A percentile compares a stretch with the other conserved stretches of the same genome.
phyloP scores from a whole-genome alignment of 1,284 basidiomycete genomes.

The Sanghuangporus sanghuang region DNA sequence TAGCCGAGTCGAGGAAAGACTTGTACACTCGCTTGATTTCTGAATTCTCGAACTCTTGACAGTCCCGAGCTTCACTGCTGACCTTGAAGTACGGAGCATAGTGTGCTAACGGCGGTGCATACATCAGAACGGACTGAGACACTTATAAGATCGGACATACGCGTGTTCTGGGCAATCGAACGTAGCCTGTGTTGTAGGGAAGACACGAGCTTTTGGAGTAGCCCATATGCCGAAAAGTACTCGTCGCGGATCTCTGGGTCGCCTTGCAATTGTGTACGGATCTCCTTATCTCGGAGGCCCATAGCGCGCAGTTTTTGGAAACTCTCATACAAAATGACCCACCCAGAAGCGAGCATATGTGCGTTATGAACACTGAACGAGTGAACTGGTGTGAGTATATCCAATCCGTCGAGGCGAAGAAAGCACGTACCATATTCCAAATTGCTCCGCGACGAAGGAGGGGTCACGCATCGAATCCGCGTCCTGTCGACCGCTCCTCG shows the following conservation, averaged over 20 bases:
- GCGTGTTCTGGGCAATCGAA: conserved; percentile 14
- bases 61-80: conserved; percentile 25
- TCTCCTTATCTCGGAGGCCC: conserved; percentile 47
- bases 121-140: neutral
- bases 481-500: conserved; percentile 26
- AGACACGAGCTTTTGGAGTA: conserved; percentile 52
- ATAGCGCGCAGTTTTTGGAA: conserved; percentile 46
- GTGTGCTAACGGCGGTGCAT: neutral
- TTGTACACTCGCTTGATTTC: conserved; percentile 54
- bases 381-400: neutral
- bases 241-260: conserved; percentile 45
- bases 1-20: conserved; percentile 74
- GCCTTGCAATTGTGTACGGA: conserved; percentile 45
- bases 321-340: conserved; percentile 58
- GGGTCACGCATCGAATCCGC: conserved; percentile 36
- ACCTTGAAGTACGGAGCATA: conserved; percentile 12
- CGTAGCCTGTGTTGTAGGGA: conserved; percentile 39
- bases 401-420: neutral
- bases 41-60: conserved; percentile 51
- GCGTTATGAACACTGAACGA: conserved; percentile 64
- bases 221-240: conserved; percentile 61
- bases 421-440: conserved; percentile 50
- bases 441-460: conserved; percentile 46
- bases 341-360: conserved; percentile 71
- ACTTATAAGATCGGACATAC: neutral